These are phyloP conservation scores for Tetrapisispora iriomotensis DNA, from an alignment of 805 yeast species.

Conservation along the genomic window DNA sequence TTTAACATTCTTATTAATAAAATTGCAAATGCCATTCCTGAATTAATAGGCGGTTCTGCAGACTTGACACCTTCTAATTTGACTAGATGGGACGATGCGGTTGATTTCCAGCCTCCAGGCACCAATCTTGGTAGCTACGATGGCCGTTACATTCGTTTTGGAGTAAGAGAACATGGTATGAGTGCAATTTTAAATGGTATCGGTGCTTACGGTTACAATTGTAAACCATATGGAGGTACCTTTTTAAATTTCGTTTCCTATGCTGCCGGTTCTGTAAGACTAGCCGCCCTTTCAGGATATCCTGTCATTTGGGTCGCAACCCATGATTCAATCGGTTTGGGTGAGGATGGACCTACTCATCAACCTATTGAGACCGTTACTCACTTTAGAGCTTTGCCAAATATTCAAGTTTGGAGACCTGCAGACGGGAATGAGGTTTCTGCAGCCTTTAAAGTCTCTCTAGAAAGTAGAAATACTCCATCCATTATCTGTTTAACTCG, in stretches of 20 bases:
- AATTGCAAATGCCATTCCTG: conserved; percentile 63
- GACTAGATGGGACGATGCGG: conserved; percentile 76
- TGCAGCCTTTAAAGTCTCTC: conserved; percentile 66
- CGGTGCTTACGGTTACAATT: conserved; percentile 78
- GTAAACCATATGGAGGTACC: conserved; percentile 92
- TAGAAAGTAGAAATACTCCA: conserved; percentile 56
- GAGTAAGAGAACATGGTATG: conserved; percentile 99
- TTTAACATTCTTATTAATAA: conserved; percentile 68
- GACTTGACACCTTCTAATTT: conserved; percentile 95
- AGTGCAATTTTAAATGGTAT: conserved; percentile 98
- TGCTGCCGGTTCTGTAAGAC: conserved; percentile 81
- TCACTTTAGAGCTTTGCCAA: conserved; percentile 78
- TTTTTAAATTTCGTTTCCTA: conserved; percentile 89
- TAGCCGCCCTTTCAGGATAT: conserved; percentile 72
- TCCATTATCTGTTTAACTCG: conserved; percentile 69
- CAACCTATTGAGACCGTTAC: conserved; percentile 87
- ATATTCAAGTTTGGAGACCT: conserved; percentile 82
- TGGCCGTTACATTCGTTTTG: conserved; percentile 93
- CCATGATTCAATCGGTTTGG: conserved; percentile 83
- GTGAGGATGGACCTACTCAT: conserved; percentile 92
- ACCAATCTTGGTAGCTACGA: conserved; percentile 71
- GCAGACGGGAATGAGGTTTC: conserved; percentile 87
- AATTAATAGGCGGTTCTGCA: conserved; percentile 94
- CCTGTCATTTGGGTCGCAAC: conserved; percentile 85
- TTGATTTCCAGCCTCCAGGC: conserved; percentile 85